Base-by-base conservation (phyloP, 371 early-diverging fungal genomes). In the Lichtheimia ornata region DNA sequence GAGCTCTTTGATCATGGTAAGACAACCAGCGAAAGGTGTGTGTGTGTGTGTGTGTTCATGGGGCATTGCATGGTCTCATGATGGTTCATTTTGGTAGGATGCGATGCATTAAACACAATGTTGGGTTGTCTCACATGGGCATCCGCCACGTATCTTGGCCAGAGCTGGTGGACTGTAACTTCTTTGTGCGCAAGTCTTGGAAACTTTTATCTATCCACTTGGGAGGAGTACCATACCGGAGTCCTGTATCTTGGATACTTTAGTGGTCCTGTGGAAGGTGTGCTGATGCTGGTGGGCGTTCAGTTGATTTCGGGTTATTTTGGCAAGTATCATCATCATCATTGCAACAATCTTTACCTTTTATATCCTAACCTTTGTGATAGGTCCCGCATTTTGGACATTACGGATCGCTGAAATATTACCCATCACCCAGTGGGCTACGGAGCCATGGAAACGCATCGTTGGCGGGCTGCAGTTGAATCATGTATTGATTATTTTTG, bases 221-320 rank as follows among this genome's bases (percentile, higher is more conserved):
- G 96, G 91, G 97, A 99, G 72, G 96, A 95, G 64, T 98, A 95
- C 69, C 94, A 97, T 71, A 97, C 98, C 1, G 94, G 94, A 13
- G 74, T 87, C 4, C 84, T 99, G 52, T 96, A 88, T 66, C 81
- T 99, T 42, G 94, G 95, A 20, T 86, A 93, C 53, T 90, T 98
- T 75, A 94, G 90, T 64, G 99, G 99, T 9, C 97, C 99, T 20
- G 93, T 96, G 12, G 99, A 99, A 73, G 98, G 97, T 9, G 86
- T 99, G n/a, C 59, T 95, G 50, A 80, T 90, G 72, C 75, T 88
- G 41, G 82, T 84, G 55, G 58, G 75, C 35, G 67, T 88, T 4
- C 83, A 89, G 40, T 50, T 91, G 53, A 63, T 90, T 30, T 91
- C 93, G 17, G 95, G 92, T 40, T 58, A 88, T 45, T 81, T 78